phyloP scores from a whole-genome alignment of 2,329 filamentous ascomycete species.

The Trichophaea hybrida region DNA sequence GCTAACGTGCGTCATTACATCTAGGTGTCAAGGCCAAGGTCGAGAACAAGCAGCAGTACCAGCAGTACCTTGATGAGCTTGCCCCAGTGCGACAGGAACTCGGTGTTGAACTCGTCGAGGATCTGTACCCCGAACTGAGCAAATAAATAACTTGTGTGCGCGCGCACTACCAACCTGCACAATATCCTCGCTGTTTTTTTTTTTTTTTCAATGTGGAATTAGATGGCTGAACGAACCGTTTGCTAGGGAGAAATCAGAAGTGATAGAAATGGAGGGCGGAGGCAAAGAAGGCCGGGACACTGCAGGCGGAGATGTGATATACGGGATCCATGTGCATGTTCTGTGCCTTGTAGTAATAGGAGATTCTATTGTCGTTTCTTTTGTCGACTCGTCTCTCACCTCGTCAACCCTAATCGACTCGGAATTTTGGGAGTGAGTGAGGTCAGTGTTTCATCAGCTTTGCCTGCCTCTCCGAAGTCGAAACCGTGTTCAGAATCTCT shows the following conservation, averaged over 20 bases:
- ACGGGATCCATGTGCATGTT: slow-evolving; percentile 4
- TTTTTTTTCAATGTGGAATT: neutral
- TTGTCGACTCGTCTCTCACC: neutral
- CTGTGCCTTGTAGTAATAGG: slow-evolving; percentile 19
- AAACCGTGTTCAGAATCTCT: no score
- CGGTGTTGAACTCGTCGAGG: slow-evolving; percentile 31
- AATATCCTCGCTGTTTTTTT: neutral
- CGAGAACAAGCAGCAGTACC: slow-evolving; percentile 94
- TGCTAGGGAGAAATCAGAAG: neutral
- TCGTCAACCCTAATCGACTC: no score
- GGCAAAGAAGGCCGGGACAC: neutral
- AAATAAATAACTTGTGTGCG: slow-evolving; percentile 5
- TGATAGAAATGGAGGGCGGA: slow-evolving; percentile 1
- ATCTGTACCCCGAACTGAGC: slow-evolving; percentile 24
- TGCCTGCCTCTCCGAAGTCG: no score
- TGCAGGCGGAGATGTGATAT: neutral
- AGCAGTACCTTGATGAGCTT: slow-evolving; percentile 89
- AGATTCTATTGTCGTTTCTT: slow-evolving; percentile 9
- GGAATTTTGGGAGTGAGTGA: no score
- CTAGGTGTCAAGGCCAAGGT: slow-evolving; percentile 97
- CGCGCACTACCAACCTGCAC: neutral
- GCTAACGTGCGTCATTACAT: neutral
- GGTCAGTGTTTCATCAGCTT: no score
- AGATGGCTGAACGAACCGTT: neutral
- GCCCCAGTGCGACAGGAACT: slow-evolving; percentile 87